Percentiles rank a stretch among this genome's conserved stretches.
Conservation (phyloP, 768 basidiomycete genomes). For the Auricularia heimuer region DNA sequence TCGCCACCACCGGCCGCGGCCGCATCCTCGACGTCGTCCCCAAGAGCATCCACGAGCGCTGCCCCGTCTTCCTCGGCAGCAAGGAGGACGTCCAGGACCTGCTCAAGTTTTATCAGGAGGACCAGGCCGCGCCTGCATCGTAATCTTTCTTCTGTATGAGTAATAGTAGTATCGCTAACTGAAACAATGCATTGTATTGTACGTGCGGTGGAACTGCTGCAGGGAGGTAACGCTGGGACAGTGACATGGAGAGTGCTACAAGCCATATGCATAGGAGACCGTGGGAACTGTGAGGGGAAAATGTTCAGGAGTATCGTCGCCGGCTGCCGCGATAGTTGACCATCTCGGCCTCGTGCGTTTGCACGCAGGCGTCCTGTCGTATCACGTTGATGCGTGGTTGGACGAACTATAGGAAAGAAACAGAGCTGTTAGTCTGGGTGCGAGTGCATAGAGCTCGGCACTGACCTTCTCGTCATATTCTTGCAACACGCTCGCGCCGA, state of each 20-base stretch:
- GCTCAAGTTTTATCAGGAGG: slow-evolving; percentile 66
- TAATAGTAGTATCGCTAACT: too few relatives aligned
- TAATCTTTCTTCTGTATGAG: background rate
- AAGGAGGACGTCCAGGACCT: slow-evolving; percentile 89
- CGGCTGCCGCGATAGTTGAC: slow-evolving; percentile 26
- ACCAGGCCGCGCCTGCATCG: background rate
- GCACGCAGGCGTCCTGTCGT: slow-evolving; percentile 67
- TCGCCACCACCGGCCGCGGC: slow-evolving; percentile 91
- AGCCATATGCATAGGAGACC: too few relatives aligned
- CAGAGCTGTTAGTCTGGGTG: background rate
- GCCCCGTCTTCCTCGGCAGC: slow-evolving; percentile 87
- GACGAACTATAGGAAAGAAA: slow-evolving; percentile 52
- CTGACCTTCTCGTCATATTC: slow-evolving; percentile 75
- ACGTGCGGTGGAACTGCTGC: too few relatives aligned
- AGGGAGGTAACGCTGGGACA: too few relatives aligned
- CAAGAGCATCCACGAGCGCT: slow-evolving; percentile 81
- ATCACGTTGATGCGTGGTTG: slow-evolving; percentile 72
- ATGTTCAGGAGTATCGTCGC: too few relatives aligned
- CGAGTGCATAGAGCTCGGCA: slow-evolving; percentile 6
- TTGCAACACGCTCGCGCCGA: slow-evolving; percentile 71
- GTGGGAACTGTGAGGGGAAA: too few relatives aligned
- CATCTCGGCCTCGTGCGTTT: slow-evolving; percentile 79
- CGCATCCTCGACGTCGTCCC: slow-evolving; percentile 89
- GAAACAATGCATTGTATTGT: too few relatives aligned
- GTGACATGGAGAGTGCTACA: too few relatives aligned